Conservation (phyloP, 345 rosid genomes). For the Firmiana major region DNA sequence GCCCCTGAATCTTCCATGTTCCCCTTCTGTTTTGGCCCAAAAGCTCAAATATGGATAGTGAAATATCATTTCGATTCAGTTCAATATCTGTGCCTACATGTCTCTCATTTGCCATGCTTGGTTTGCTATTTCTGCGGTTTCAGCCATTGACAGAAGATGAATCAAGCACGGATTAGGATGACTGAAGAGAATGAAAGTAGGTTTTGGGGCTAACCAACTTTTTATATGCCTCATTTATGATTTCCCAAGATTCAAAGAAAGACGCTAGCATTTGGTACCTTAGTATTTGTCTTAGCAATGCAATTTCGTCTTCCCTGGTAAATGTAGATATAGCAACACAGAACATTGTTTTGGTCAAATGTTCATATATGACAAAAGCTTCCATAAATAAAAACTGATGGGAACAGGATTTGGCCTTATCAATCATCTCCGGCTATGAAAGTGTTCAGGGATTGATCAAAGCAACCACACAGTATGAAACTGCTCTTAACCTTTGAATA, state of each 20-base stretch:
- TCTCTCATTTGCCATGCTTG: background rate
- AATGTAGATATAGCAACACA: background rate
- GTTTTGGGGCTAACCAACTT: background rate
- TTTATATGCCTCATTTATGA: background rate
- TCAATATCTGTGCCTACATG: background rate
- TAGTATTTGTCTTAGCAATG: background rate
- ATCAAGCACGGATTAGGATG: constrained; percentile 7
- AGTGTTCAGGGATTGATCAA: too few relatives aligned
- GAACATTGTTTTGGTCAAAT: background rate
- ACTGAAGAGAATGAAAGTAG: background rate
- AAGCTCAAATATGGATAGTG: background rate
- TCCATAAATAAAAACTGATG: background rate
- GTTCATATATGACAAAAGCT: background rate
- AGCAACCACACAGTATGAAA: too few relatives aligned
- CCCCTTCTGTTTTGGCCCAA: background rate
- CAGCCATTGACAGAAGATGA: constrained; percentile 24
- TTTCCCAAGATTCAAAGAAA: background rate
- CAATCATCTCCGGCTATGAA: too few relatives aligned
- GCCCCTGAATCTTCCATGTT: background rate
- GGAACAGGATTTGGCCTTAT: background rate
- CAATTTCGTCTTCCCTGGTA: background rate
- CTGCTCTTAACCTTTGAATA: background rate
- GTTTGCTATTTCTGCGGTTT: constrained; percentile 14
- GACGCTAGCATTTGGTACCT: background rate
- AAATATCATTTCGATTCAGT: background rate